Evolutionary conservation across 306 rosid species (phyloP).

Genomic region (Astragalus membranaceus): DNA sequence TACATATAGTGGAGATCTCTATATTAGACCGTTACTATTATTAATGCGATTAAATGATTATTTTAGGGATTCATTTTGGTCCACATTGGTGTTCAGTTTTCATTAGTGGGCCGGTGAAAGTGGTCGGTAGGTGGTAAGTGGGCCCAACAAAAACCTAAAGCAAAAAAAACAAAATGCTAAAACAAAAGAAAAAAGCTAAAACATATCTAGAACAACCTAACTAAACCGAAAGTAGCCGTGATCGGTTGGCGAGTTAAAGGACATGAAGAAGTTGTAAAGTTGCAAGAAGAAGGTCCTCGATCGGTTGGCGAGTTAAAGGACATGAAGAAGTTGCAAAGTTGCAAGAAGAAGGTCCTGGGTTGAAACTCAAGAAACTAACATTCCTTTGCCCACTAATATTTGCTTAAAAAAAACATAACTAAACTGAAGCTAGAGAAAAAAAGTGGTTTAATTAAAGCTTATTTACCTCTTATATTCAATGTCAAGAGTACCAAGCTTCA

Average conservation of each 20-base stretch:
- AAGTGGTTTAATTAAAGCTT: not conserved
- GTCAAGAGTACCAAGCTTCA: conserved; percentile 61
- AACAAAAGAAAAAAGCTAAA: not conserved
- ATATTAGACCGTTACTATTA: conserved; percentile 36
- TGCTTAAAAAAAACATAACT: too few relatives aligned
- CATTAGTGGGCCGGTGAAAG: conserved; percentile 13
- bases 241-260: too few relatives aligned
- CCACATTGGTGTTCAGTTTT: not conserved
- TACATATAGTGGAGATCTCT: not conserved
- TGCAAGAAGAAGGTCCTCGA: too few relatives aligned
- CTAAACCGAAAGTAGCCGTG: not conserved
- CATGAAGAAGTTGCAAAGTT: too few relatives aligned
- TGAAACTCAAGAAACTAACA: too few relatives aligned
- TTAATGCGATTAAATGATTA: conserved; percentile 19
- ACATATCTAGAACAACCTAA: not conserved
- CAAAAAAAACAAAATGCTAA: not conserved
- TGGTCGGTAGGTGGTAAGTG: conserved; percentile 18
- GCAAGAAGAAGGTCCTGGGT: too few relatives aligned
- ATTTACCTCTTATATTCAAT: conserved; percentile 77
- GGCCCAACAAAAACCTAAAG: conserved; percentile 19
- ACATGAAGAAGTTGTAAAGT: too few relatives aligned
- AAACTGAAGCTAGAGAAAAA: not conserved
- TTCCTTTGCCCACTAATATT: too few relatives aligned
- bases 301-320: too few relatives aligned
- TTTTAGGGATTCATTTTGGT: conserved; percentile 12